These are phyloP conservation scores for Yamadazyma buinensis DNA, from an alignment of 1,139 yeast species.

Conservation along the genomic window DNA sequence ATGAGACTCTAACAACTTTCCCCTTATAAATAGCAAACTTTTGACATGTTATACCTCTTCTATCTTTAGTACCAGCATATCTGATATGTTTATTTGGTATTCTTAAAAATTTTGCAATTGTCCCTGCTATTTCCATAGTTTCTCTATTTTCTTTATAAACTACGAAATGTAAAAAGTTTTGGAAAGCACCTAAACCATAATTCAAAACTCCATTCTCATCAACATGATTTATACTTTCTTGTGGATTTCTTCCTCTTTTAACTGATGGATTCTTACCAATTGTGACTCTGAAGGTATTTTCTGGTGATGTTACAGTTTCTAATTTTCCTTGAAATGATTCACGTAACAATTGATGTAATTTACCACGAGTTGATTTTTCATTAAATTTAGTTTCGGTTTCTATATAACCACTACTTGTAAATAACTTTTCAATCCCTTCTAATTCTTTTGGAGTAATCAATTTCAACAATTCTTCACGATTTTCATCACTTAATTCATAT, in stretches of 20 bases:
- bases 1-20: slow-evolving; percentile 72
- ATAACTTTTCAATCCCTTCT: slow-evolving; percentile 49
- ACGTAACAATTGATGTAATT: slow-evolving; percentile 73
- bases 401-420: slow-evolving; percentile 55
- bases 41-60: slow-evolving; percentile 95
- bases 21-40: slow-evolving; percentile 67
- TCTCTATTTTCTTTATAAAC: slow-evolving; percentile 93
- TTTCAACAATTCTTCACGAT: slow-evolving; percentile 44
- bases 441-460: slow-evolving; percentile 61
- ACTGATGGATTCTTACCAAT: slow-evolving; percentile 37
- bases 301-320: slow-evolving; percentile 74
- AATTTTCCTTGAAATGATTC: slow-evolving; percentile 69
- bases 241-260: slow-evolving; percentile 26
- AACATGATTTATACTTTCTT: slow-evolving; percentile 48
- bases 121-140: slow-evolving; percentile 89
- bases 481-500: slow-evolving; percentile 43
- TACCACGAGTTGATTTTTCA: slow-evolving; percentile 70
- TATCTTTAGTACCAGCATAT: slow-evolving; percentile 94
- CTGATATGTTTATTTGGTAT: slow-evolving; percentile 66
- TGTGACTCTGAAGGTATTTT: slow-evolving; percentile 61
- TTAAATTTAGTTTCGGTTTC: slow-evolving; percentile 56
- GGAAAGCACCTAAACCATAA: slow-evolving; percentile 65
- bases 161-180: slow-evolving; percentile 70
- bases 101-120: slow-evolving; percentile 68
- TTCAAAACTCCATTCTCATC: slow-evolving; percentile 45